Evolutionary conservation across 352 stramenopile genomes (phyloP).

Genomic region (Sclerospora graminicola): DNA sequence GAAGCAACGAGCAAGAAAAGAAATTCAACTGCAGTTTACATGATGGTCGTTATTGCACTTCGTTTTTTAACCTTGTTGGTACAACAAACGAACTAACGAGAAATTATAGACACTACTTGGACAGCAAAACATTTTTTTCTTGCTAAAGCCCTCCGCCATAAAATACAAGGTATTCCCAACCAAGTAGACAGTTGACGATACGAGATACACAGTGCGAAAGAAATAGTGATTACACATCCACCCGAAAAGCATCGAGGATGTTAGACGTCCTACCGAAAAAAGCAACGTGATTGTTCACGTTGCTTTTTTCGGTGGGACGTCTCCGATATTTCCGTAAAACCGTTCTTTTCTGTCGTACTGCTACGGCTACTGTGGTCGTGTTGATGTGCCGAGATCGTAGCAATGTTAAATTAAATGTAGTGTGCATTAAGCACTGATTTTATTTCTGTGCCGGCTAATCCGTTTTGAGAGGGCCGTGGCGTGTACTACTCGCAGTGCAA

Average conservation of each 20-base stretch:
- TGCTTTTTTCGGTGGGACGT: conserved; percentile 56
- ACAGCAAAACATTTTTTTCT: too few relatives aligned
- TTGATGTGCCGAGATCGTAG: background rate
- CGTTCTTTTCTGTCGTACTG: conserved; percentile 19
- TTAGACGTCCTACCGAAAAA: conserved; percentile 58
- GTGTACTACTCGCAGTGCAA: too few relatives aligned
- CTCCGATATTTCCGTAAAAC: conserved; percentile 16
- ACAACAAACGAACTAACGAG: too few relatives aligned
- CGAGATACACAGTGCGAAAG: conserved; percentile 60
- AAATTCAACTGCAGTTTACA: background rate
- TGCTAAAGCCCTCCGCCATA: conserved; percentile 37
- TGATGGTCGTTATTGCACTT: conserved; percentile 22
- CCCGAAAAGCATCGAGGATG: conserved; percentile 66
- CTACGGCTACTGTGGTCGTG: background rate
- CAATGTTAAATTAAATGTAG: too few relatives aligned
- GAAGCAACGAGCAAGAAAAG: too few relatives aligned
- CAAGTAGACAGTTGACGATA: conserved; percentile 48
- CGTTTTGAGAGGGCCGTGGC: too few relatives aligned
- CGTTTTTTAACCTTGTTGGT: conserved; percentile 17
- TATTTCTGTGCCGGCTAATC: too few relatives aligned
- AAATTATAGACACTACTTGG: too few relatives aligned
- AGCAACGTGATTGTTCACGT: conserved; percentile 74
- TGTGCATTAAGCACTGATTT: too few relatives aligned
- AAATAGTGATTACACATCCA: conserved; percentile 71
- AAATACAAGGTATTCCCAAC: conserved; percentile 56